Evolutionary conservation across 176 grass and related monocot genomes (phyloP).

Genomic region (Themeda triandra): DNA sequence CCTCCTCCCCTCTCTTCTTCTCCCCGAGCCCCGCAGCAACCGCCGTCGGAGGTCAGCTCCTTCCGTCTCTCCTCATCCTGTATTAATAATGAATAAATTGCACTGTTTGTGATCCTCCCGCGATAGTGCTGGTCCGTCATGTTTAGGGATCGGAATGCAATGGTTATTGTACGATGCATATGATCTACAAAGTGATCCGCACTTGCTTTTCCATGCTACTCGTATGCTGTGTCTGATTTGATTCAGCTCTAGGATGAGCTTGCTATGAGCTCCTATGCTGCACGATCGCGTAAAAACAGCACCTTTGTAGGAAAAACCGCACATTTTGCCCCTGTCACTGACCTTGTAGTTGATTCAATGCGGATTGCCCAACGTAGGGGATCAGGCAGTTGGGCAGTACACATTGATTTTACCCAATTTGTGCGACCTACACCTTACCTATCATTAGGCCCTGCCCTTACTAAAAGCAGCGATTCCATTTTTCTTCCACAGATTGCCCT

Average conservation of each 20-base stretch:
- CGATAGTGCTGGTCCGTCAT: not conserved
- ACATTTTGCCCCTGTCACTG: not conserved
- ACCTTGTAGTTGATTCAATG: not conserved
- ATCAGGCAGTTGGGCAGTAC: not conserved
- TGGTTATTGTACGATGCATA: not conserved
- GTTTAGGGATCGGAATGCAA: not conserved
- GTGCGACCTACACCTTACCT: not conserved
- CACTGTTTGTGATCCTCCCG: not conserved
- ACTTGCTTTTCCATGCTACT: not conserved
- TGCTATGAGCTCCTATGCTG: not conserved
- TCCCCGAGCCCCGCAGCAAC: slow-evolving; percentile 30
- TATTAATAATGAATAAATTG: not conserved
- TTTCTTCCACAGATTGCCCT: slow-evolving; percentile 58
- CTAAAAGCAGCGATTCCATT: slow-evolving; percentile 12
- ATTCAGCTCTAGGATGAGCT: not conserved
- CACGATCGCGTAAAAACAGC: not conserved
- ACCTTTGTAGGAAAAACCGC: not conserved
- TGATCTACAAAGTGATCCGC: not conserved
- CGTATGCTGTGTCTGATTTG: not conserved
- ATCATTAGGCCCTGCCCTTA: not conserved
- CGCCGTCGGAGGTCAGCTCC: slow-evolving; percentile 65
- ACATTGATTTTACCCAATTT: slow-evolving; percentile 6
- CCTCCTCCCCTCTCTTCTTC: slow-evolving; percentile 39
- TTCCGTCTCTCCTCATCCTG: not conserved
- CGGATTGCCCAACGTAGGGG: not conserved